Evolutionary conservation across 371 early-diverging fungal genomes (phyloP).

Genomic region (Mucor piriformis): DNA sequence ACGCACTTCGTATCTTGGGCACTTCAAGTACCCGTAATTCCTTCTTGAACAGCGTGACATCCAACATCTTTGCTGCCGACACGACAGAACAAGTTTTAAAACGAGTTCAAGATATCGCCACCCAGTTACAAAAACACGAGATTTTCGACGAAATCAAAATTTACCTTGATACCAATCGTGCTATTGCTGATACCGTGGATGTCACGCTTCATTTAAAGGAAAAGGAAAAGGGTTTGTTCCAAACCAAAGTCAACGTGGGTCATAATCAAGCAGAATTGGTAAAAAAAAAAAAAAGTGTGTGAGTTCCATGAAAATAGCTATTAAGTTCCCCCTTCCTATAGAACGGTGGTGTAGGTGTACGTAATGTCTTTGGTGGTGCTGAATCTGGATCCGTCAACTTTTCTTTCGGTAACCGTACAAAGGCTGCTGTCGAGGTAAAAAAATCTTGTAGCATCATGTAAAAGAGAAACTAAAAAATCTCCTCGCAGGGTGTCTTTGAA

Average conservation of each 20-base stretch:
- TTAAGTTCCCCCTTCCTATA: no score
- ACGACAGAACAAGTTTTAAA: constrained; percentile 66
- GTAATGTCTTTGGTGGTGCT: constrained; percentile 86
- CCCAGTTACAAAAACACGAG: constrained; percentile 70
- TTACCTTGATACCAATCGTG: constrained; percentile 61
- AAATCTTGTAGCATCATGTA: neutral
- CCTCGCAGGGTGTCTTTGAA: constrained; percentile 22
- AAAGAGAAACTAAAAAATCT: neutral
- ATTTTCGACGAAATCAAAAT: constrained; percentile 77
- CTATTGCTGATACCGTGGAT: constrained; percentile 56
- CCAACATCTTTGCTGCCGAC: constrained; percentile 46
- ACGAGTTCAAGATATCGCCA: constrained; percentile 61
- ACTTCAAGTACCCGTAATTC: constrained; percentile 40
- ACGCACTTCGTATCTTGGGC: constrained; percentile 43
- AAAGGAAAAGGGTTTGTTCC: constrained; percentile 35
- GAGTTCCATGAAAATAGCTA: no score
- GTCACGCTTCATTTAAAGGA: constrained; percentile 61
- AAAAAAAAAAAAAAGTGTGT: constrained; percentile 11
- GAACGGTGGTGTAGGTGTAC: constrained; percentile 61
- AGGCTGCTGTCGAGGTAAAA: constrained; percentile 67
- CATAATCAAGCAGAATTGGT: constrained; percentile 50
- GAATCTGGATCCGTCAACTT: constrained; percentile 70
- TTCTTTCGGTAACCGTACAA: constrained; percentile 71
- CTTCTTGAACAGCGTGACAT: constrained; percentile 42
- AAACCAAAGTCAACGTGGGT: constrained; percentile 37